Evolutionary conservation across 441 rosid genomes (phyloP), one percentile per base, ranked within the genome.

Genomic region (Biscutella auriculata): DNA sequence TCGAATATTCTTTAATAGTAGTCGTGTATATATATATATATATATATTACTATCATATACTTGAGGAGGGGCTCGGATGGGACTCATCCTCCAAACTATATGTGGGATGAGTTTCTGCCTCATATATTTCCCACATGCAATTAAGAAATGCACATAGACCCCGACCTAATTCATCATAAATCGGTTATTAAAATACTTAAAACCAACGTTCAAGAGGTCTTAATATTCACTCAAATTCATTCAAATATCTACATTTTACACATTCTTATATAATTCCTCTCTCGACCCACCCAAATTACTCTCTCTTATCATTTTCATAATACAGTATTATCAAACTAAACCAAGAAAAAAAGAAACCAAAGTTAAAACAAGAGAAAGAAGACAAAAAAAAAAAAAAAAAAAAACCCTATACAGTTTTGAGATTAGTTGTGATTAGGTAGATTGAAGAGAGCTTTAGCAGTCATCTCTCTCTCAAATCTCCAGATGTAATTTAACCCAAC

Each of bases 401-500:
- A 70, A 73, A 75, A 69, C 68, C 55, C 71, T 60, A 56, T 63
- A 76, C 73, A 66, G 64, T n/a, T n/a, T n/a, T 67, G 58, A 71
- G 62, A 71, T 52, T 69, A 78, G 72, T 49, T 74, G 67, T 44
- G 46, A 67, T 30, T 35, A 50, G 63, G 63, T 23, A 62, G 46
- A 62, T 68, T 84, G 35, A 87, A 82, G 71, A 93, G 71, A 41
- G 95, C 87, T 68, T 79, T 87, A 1, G 93, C 90, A 17, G 95
- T 82, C 95, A 85, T 89, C 79, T 93, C 97, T 72, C 91, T 81
- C 69, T 89, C 91, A 34, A 88, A 93, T 66, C 95, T 83, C 99
- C 99, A 93, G 5, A 89, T 75, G 53, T 93, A 93, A 71, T 93
- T 93, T 71, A 93, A 70, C 11, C 99, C 98, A 45, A 93, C 97